A percentile compares a stretch with the other conserved stretches of the same genome.
These are phyloP conservation scores for Calonectria montana DNA, from an alignment of 2,329 filamentous ascomycete genomes.

Conservation along the genomic window DNA sequence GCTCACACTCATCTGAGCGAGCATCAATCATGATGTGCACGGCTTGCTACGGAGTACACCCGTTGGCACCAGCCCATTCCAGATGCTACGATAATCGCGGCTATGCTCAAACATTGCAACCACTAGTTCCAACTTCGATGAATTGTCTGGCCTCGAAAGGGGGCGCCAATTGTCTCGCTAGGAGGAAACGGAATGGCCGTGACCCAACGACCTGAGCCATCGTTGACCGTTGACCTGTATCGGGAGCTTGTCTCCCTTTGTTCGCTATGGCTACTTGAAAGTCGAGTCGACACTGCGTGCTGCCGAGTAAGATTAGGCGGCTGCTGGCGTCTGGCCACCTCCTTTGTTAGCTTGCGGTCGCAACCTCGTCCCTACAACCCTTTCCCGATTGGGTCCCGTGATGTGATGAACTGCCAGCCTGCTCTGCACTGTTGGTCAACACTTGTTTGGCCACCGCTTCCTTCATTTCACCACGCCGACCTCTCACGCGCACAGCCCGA, in stretches of 20 bases:
- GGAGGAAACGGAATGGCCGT: constrained; percentile 1
- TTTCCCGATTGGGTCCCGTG: constrained; percentile 1
- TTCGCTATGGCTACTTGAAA: background rate
- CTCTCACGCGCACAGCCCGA: background rate
- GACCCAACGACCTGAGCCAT: constrained; percentile 1
- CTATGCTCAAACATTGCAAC: constrained; percentile 4
- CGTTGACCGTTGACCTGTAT: background rate
- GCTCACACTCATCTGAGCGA: constrained; percentile 1
- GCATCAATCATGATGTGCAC: background rate
- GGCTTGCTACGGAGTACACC: constrained; percentile 1
- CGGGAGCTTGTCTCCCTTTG: background rate
- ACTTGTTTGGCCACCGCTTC: constrained; percentile 3
- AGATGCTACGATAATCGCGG: constrained; percentile 4
- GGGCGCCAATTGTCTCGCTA: constrained; percentile 3
- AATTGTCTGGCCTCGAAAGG: constrained; percentile 7
- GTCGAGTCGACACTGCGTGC: constrained; percentile 7
- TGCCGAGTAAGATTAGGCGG: constrained; percentile 18
- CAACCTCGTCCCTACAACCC: background rate
- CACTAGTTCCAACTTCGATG: background rate
- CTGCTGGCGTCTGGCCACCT: constrained; percentile 16
- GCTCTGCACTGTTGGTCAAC: background rate
- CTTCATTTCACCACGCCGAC: background rate
- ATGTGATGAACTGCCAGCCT: constrained; percentile 11
- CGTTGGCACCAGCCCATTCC: constrained; percentile 3
- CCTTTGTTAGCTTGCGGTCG: constrained; percentile 5